A percentile compares a stretch with the other conserved stretches of the same genome.
Evolutionary conservation across 2,329 filamentous ascomycete species (phyloP).

Genomic region (Zalaria sp.): DNA sequence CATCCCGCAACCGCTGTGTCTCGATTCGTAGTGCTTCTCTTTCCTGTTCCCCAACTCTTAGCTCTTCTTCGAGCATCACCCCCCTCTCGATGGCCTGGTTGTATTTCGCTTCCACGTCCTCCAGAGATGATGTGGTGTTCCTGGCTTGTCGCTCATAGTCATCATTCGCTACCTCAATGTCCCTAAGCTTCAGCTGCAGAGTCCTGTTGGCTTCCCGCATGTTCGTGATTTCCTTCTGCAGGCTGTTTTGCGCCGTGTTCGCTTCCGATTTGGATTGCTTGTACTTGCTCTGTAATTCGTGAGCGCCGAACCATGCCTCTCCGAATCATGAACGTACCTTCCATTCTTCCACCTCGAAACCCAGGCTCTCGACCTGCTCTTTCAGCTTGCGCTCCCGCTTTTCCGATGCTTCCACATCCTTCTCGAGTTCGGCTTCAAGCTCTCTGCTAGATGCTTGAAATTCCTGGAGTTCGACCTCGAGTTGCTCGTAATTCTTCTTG

Average conservation of each 20-base stretch:
- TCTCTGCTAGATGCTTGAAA: slow-evolving; percentile 92
- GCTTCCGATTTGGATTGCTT: slow-evolving; percentile 87
- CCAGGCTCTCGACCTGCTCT: slow-evolving; percentile 71
- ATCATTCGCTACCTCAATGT: slow-evolving; percentile 96
- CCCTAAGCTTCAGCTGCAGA: slow-evolving; percentile 69
- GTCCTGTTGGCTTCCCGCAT: slow-evolving; percentile 74
- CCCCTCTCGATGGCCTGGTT: slow-evolving; percentile 84
- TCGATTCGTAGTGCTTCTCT: slow-evolving; percentile 81
- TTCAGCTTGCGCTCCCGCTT: slow-evolving; percentile 77
- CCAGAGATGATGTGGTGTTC: slow-evolving; percentile 87
- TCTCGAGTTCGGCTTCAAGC: slow-evolving; percentile 85
- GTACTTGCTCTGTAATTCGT: slow-evolving; percentile 87
- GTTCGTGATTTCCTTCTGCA: slow-evolving; percentile 93
- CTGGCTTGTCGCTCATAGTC: slow-evolving; percentile 94
- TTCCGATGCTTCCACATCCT: slow-evolving; percentile 89
- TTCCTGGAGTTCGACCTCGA: slow-evolving; percentile 82
- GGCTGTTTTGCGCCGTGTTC: slow-evolving; percentile 63
- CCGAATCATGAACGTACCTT: slow-evolving; percentile 47
- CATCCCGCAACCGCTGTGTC: slow-evolving; percentile 75
- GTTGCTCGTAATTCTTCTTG: slow-evolving; percentile 86
- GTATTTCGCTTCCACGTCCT: slow-evolving; percentile 95
- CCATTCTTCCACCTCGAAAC: slow-evolving; percentile 94
- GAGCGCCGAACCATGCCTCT: too few species aligned
- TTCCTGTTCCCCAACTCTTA: slow-evolving; percentile 82
- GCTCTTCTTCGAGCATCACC: slow-evolving; percentile 91